Base-by-base conservation (phyloP, 164 flowering plant species). In the Umbellularia californica region DNA sequence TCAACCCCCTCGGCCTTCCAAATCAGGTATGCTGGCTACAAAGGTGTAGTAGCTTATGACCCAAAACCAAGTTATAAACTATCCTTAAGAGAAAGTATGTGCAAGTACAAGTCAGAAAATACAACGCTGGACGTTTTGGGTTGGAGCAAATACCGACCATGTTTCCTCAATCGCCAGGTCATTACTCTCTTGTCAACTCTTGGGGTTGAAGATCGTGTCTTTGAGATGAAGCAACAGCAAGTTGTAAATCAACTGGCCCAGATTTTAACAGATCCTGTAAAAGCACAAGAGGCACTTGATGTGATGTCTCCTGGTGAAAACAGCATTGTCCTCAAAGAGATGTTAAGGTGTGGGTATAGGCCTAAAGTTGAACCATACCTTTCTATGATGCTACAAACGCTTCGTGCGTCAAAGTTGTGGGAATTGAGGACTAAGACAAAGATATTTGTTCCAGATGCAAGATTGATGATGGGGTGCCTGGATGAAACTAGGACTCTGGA, bases 1-100 rank as follows among this genome's bases (percentile, higher is more conserved):
- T 69, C n/a, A 27, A 77, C 78, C 50, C 98, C 99, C 19, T 93
- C 97, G 67, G 92, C 95, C 9, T 93, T 86, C 74, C 97, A 93
- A 75, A 90, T 95, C 64, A 82, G 99, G 52, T 93, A 87, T 79
- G 92, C 90, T 63, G 99, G 99, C 0, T 95, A 85, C 75, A 95
- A 93, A 84, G 99, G 99, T 50, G 96, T 95, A 58, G 94, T 94
- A 55, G 97, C 97, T 35, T 84, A 88, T 68, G 97, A 95, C 77
- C 97, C 95, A 24, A 74, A 76, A 17, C 88, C 92, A 33, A 69
- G 83, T 72, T 69, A 0, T 70, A 93, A 89, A 66, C 69, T 95
- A 27, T 90, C 93, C 30, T 79, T 95, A 74, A 81, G 99, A 70
- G 70, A 75, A 23, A 93, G 96, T 85, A 93, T 95, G 99, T 75